Evolutionary conservation across 2,329 filamentous ascomycete genomes (phyloP), one percentile per base, ranked within the genome.

Genomic region (Biscogniauxia sp.): DNA sequence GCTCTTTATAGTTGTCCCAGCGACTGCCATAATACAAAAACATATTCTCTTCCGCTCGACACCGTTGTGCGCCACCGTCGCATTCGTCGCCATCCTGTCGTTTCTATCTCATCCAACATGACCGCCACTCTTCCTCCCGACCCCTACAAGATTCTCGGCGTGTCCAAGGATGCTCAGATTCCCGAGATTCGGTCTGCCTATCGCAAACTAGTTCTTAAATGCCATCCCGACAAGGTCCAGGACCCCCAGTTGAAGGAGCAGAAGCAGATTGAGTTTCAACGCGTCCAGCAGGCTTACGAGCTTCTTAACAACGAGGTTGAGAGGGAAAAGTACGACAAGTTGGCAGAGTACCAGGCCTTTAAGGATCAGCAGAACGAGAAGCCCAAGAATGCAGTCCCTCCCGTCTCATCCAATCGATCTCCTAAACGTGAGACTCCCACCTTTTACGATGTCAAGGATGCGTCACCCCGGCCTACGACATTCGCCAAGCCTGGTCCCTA

Each of bases 211-310:
- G 91, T 92, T 41, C 84, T 97, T 68, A 92, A 91, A 75, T 93
- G 90, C 73, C 93, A 97, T 69, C 93, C 93, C 37, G 93, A 97
- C 81, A 96, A 97, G 78, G 86, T 96, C 64, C 88, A 92, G 67
- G 86, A 96, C 70, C 87, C 89, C 57, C 80, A 86, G 17, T 80
- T 90, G 70, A 96, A 95, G 77, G 86, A 87, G 61, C 80, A 86
- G 68, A 96, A 93, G 75, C 87, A 91, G 69, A 88, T 92, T 68
- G 89, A 96, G 76, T 99, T 98, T 72, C 93, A 97, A 76, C 88
- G 87, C 73, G 91, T 98, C 37, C 93, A 97, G 75, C 87, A 93
- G 69, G 93, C 95, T 55, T 99, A 97, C 77, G 95, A 98, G 76
- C 82, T 95, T 28, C 85, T 99, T 62, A 91, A 87, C 70, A 89